A percentile compares a stretch with the other conserved stretches of the same genome.
Conservation (phyloP, 768 basidiomycete genomes). For the Leucocoprinus sp. region DNA sequence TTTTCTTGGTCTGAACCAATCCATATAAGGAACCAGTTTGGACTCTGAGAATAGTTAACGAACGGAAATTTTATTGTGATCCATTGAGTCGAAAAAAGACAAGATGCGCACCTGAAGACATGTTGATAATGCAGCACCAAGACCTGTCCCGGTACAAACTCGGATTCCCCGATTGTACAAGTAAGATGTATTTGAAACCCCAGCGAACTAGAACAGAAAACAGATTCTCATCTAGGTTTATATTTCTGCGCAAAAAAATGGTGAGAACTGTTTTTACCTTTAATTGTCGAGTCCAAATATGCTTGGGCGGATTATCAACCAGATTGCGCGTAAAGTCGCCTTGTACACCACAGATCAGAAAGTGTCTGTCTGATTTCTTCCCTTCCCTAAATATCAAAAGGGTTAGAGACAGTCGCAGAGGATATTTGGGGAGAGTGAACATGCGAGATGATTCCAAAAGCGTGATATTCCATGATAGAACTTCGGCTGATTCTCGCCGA, state of each 20-base stretch:
- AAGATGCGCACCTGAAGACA: slow-evolving; percentile 66
- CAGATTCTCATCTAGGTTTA: not conserved
- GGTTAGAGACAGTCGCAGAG: too few species aligned
- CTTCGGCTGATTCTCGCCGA: slow-evolving; percentile 72
- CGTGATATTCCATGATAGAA: slow-evolving; percentile 75
- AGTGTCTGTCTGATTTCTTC: slow-evolving; percentile 63
- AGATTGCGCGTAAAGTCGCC: slow-evolving; percentile 75
- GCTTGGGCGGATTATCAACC: slow-evolving; percentile 61
- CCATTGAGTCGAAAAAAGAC: slow-evolving; percentile 1
- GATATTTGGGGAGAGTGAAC: slow-evolving; percentile 14
- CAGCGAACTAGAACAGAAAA: slow-evolving; percentile 48
- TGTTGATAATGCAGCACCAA: slow-evolving; percentile 75
- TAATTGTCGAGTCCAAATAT: slow-evolving; percentile 72
- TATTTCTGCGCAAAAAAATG: not conserved
- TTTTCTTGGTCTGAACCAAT: slow-evolving; percentile 81
- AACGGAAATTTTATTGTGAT: too few species aligned
- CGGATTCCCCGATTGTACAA: slow-evolving; percentile 77
- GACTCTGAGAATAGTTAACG: slow-evolving; percentile 29
- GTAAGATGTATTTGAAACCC: slow-evolving; percentile 71
- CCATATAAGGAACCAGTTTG: slow-evolving; percentile 70
- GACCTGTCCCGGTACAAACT: slow-evolving; percentile 79
- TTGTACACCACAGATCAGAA: slow-evolving; percentile 80
- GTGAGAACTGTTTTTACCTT: slow-evolving; percentile 41
- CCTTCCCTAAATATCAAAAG: slow-evolving; percentile 51
- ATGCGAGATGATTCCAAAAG: slow-evolving; percentile 78